These are phyloP conservation scores for Cutaneotrichosporon sp. DNA, from an alignment of 1,284 basidiomycete species.

Conservation along the genomic window DNA sequence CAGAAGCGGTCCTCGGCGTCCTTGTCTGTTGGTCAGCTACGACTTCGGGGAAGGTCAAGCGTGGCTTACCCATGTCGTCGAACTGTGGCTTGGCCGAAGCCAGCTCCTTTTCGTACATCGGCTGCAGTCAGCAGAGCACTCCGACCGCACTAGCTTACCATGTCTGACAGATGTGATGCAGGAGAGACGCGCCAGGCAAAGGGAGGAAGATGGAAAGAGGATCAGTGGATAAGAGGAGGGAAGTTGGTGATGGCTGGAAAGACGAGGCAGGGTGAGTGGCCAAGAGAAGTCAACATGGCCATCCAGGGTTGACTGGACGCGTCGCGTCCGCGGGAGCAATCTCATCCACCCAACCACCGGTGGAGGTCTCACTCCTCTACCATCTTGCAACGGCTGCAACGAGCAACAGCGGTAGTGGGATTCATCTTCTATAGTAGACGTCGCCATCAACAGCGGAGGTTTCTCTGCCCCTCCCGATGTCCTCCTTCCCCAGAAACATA, in stretches of 20 bases:
- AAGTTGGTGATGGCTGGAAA: too few species aligned
- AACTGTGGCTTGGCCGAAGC: constrained; percentile 46
- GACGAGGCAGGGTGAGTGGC: neutral
- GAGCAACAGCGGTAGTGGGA: neutral
- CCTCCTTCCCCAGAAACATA: neutral
- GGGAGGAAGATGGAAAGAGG: too few species aligned
- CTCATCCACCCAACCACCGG: too few species aligned
- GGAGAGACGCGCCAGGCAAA: neutral
- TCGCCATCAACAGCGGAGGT: neutral
- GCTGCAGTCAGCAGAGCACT: constrained; percentile 28
- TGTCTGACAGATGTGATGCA: constrained; percentile 9
- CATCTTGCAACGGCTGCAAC: neutral
- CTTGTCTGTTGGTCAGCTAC: constrained; percentile 54
- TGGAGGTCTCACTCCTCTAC: too few species aligned
- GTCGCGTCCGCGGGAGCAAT: constrained; percentile 26
- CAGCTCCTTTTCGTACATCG: constrained; percentile 52
- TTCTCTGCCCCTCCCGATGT: neutral
- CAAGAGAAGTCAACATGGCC: constrained; percentile 12
- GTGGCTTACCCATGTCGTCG: constrained; percentile 44
- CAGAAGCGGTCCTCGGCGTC: constrained; percentile 73
- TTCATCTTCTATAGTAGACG: constrained; percentile 7
- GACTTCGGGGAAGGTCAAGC: too few species aligned
- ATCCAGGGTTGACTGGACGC: constrained; percentile 12
- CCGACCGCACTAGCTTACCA: constrained; percentile 9
- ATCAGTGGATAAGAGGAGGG: neutral